Conservation (phyloP, 139 green algal species). For the Coelastrella sp. region DNA sequence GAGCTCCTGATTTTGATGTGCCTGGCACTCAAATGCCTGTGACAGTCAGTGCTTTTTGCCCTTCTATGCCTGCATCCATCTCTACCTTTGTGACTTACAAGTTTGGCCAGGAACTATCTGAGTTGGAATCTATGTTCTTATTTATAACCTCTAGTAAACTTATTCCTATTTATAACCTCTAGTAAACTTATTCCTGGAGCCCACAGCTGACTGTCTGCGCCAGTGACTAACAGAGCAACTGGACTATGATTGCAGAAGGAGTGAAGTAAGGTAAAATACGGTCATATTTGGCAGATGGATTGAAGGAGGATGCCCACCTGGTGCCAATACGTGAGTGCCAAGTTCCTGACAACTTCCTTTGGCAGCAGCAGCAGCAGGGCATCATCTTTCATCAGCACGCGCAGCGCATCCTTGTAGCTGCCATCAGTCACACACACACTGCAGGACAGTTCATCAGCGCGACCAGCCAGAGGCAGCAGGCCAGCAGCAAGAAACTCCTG, state of each 20-base stretch:
- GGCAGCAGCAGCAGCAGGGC: conserved; percentile 12
- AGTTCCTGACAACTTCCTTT: conserved; percentile 1
- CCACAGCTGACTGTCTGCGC: too few relatives aligned
- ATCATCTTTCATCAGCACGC: background rate
- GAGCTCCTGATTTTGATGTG: too few relatives aligned
- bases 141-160: too few relatives aligned
- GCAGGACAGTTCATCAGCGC: background rate
- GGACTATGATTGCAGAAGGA: background rate
- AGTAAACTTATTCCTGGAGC: too few relatives aligned
- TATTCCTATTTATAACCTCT: too few relatives aligned
- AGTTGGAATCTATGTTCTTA: too few relatives aligned
- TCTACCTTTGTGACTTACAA: too few relatives aligned
- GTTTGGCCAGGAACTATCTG: too few relatives aligned
- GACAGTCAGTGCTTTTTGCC: too few relatives aligned
- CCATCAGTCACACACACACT: background rate
- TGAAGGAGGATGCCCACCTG: background rate
- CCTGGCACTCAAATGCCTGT: too few relatives aligned
- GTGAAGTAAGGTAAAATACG: background rate
- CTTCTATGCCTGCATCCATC: too few relatives aligned
- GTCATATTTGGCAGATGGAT: background rate
- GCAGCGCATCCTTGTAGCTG: conserved; percentile 19
- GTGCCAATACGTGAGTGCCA: conserved; percentile 44
- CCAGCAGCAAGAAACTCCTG: background rate
- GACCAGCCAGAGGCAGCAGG: conserved; percentile 26
- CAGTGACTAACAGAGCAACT: background rate